phyloP scores from a whole-genome alignment of 2,329 filamentous ascomycete species.

The Exophiala oligosperma region DNA sequence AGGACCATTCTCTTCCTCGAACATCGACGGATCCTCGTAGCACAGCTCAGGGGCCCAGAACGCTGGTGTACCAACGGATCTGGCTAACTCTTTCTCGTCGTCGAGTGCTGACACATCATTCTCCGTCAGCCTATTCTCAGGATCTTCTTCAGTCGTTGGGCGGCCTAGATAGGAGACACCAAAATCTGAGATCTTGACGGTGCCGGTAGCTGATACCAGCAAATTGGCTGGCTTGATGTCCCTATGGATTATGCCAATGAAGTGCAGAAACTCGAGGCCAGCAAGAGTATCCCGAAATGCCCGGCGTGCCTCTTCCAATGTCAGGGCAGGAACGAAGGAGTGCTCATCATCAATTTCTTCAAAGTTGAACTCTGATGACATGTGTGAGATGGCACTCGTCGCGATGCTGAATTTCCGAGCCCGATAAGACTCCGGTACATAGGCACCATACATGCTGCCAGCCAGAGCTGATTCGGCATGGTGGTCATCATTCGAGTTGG shows the following conservation, averaged over 20 bases:
- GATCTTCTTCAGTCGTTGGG: constrained; percentile 77
- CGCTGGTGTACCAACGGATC: constrained; percentile 94
- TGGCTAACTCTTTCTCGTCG: constrained; percentile 92
- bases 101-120: constrained; percentile 87
- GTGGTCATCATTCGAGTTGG: constrained; percentile 23
- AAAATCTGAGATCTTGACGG: constrained; percentile 98
- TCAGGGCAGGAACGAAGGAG: constrained; percentile 91
- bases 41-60: constrained; percentile 98
- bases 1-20: constrained; percentile 51
- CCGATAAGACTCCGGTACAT: constrained; percentile 59
- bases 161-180: constrained; percentile 96
- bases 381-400: constrained; percentile 49
- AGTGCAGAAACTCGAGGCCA: constrained; percentile 89
- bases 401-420: constrained; percentile 77
- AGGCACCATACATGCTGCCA: constrained; percentile 75
- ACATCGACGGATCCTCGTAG: constrained; percentile 70
- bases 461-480: constrained; percentile 56
- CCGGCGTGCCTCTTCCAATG: constrained; percentile 75
- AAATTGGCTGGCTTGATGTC: constrained; percentile 98
- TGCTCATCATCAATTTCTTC: constrained; percentile 71
- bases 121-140: constrained; percentile 67
- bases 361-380: constrained; percentile 46
- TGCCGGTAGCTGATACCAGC: constrained; percentile 78
- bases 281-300: constrained; percentile 92
- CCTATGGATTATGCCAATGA: constrained; percentile 97